These are phyloP conservation scores for Podaxis sp. DNA, from an alignment of 768 basidiomycete species.

Conservation along the genomic window DNA sequence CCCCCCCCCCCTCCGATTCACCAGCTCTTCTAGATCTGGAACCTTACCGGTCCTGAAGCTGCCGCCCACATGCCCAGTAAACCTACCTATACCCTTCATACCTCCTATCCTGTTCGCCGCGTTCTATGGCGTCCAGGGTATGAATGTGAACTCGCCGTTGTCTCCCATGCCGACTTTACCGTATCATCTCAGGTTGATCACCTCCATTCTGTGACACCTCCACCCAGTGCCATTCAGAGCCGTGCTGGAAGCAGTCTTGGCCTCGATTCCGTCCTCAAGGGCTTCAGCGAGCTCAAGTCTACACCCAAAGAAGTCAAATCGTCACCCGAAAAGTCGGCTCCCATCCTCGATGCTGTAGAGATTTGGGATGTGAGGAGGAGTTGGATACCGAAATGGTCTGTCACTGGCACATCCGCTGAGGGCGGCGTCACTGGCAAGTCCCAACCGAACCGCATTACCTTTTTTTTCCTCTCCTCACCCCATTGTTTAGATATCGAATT, in stretches of 20 bases:
- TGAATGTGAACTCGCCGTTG: slow-evolving; percentile 72
- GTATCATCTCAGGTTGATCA: slow-evolving; percentile 21
- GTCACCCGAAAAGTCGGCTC: background rate
- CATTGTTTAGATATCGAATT: slow-evolving; percentile 61
- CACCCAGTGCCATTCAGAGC: slow-evolving; percentile 20
- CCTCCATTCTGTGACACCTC: slow-evolving; percentile 19
- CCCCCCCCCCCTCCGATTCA: background rate
- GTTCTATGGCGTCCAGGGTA: slow-evolving; percentile 77
- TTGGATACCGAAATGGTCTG: slow-evolving; percentile 82
- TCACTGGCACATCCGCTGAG: slow-evolving; percentile 61
- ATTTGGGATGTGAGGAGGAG: slow-evolving; percentile 85
- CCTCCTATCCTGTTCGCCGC: slow-evolving; percentile 66
- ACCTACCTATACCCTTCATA: slow-evolving; percentile 69
- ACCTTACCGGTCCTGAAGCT: slow-evolving; percentile 47
- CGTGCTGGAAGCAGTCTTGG: slow-evolving; percentile 28
- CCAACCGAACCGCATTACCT: background rate
- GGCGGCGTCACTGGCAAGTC: slow-evolving; percentile 70
- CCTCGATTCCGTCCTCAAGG: slow-evolving; percentile 25
- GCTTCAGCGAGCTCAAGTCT: slow-evolving; percentile 12
- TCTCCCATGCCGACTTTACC: slow-evolving; percentile 59
- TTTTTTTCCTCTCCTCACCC: background rate
- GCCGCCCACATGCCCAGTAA: slow-evolving; percentile 54
- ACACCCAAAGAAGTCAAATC: slow-evolving; percentile 5
- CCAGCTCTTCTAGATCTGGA: slow-evolving; percentile 56
- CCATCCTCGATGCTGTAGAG: slow-evolving; percentile 61